Conservation (phyloP, 768 basidiomycete genomes). For the Amylocystis lapponica region DNA sequence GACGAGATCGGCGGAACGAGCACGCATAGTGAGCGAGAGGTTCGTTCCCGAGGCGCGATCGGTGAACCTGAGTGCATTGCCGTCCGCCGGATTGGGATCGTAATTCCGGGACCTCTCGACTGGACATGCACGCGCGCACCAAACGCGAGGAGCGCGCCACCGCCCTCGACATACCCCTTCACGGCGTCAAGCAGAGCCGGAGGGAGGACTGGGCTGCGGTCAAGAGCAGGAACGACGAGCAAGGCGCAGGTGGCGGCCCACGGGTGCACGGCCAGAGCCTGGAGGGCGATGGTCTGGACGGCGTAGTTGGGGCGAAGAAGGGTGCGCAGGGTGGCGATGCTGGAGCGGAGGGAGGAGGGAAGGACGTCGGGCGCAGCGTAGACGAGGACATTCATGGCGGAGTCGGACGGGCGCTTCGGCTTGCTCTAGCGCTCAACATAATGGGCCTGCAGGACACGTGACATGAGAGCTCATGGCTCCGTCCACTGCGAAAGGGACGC, state of each 20-base stretch:
- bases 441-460: no score
- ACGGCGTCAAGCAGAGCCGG: slow-evolving; percentile 41
- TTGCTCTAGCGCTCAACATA: no score
- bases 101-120: background rate
- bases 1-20: background rate
- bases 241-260: slow-evolving; percentile 76
- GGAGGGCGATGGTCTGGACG: slow-evolving; percentile 60
- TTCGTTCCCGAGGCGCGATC: background rate
- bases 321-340: slow-evolving; percentile 36
- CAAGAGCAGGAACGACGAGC: slow-evolving; percentile 73
- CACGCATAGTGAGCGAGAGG: background rate
- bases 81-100: background rate
- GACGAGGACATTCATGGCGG: slow-evolving; percentile 38
- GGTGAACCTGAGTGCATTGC: background rate
- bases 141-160: slow-evolving; percentile 68
- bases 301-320: slow-evolving; percentile 72
- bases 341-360: slow-evolving; percentile 27
- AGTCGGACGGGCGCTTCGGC: background rate
- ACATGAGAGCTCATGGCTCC: no score
- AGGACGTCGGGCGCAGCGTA: slow-evolving; percentile 41
- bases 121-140: slow-evolving; percentile 37
- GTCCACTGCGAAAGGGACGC: slow-evolving; percentile 24
- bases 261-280: slow-evolving; percentile 58
- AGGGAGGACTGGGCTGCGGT: slow-evolving; percentile 36
- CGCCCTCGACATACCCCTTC: slow-evolving; percentile 52